Base-by-base conservation (phyloP, 2,329 filamentous ascomycete species). In the Teratosphaeria viscida region DNA sequence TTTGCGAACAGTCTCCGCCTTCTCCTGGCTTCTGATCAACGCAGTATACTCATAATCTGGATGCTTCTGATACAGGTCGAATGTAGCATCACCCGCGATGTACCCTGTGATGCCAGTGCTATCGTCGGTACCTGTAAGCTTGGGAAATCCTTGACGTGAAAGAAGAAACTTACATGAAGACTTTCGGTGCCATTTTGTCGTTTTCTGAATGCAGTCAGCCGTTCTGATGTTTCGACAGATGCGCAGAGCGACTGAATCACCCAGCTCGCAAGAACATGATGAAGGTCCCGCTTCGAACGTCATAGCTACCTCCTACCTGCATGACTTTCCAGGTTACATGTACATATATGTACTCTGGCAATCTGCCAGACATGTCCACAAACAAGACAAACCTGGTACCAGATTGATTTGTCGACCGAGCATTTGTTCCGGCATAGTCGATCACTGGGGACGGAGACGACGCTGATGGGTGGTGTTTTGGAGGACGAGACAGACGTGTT, bases 401-500 rank as follows among this genome's bases (percentile, higher is more conserved):
- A 82, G 70, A 82, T 83, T 52, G 70, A 73, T 5, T 73, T 84
- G 39, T 64, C 70, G 2, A 77, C 76, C 0, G 62, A 68, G 14
- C 77, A 82, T 49, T 67, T 84, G 3, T 81, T 83, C 61, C 70
- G 69, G 49, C 72, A 76, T 64, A 76, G 74, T 2, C 69, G 67
- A 14, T 73, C 73, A 61, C 59, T 81, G 49, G 63, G 70, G 5
- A 64, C 59, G 2, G 60, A 66, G 54, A 76, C 77, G 6, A 69
- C 70, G 14, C 65, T 83, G 55, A 64, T 83, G 10, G 75, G 72
- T 0, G 73, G 71, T 8, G 72, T 83, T 1, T 64, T 83, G 63
- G 69, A 73, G 1, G 78, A 80, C 56, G 81, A 83, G 72, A 84
- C 81, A 49, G 79, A 83, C 68, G 70, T 71, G 6, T 78, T 75